A percentile compares a stretch with the other conserved stretches of the same genome.
Conservation (phyloP, 2,329 filamentous ascomycete species). For the Monilinia fructigena region DNA sequence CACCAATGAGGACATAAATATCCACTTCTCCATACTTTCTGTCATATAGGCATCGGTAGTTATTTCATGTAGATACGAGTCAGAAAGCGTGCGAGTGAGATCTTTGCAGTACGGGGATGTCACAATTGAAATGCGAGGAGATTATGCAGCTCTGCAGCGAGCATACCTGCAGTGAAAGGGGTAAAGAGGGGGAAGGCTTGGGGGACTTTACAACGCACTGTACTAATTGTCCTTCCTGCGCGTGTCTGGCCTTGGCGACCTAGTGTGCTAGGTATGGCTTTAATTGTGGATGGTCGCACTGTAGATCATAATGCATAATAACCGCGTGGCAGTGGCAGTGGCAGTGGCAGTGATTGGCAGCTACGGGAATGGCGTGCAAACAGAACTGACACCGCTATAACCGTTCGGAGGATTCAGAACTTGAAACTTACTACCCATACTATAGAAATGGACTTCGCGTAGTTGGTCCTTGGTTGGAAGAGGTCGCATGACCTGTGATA, state of each 20-base stretch:
- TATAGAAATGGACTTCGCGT: no score
- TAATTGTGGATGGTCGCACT: not conserved
- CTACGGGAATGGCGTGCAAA: not conserved
- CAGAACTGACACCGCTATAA: not conserved
- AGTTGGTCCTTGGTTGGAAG: no score
- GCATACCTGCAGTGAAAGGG: slow-evolving; percentile 9
- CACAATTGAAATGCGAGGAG: not conserved
- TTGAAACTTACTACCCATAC: no score
- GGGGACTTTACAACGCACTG: not conserved
- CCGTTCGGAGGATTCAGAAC: not conserved
- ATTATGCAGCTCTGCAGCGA: not conserved
- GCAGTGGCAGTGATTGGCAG: not conserved
- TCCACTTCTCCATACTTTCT: slow-evolving; percentile 8
- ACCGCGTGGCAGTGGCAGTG: not conserved
- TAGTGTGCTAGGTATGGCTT: no score
- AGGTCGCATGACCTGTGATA: slow-evolving; percentile 5
- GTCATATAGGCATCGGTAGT: not conserved
- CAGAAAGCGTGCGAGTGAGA: not conserved
- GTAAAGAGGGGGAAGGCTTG: not conserved
- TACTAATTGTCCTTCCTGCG: not conserved
- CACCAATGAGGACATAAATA: not conserved
- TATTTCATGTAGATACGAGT: not conserved
- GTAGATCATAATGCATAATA: slow-evolving; percentile 7
- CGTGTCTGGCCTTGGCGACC: no score
- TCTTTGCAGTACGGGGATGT: not conserved